phyloP scores from a whole-genome alignment of 306 rosid species.

The Vigna mungo region DNA sequence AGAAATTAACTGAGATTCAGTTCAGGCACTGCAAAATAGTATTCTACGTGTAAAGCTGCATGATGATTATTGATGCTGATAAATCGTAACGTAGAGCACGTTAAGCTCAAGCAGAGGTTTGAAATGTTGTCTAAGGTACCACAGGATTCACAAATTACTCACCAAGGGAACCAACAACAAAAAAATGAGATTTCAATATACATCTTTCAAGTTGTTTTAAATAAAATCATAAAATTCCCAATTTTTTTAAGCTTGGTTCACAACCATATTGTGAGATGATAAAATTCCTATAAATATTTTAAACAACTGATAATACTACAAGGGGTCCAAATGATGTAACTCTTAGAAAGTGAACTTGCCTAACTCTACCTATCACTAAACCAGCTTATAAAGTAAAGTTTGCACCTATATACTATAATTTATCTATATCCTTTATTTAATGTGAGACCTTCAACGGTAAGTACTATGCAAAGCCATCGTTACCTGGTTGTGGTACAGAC shows the following conservation, averaged over 20 bases:
- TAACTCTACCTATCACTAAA: too few relatives aligned
- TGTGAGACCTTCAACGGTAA: not conserved
- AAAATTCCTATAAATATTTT: not conserved
- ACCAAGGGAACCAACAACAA: not conserved
- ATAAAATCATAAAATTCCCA: slow-evolving; percentile 12
- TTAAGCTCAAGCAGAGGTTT: not conserved
- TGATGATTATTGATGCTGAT: too few relatives aligned
- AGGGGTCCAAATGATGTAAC: not conserved
- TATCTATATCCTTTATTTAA: too few relatives aligned
- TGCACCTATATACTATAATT: too few relatives aligned
- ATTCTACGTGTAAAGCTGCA: too few relatives aligned
- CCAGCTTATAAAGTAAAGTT: too few relatives aligned
- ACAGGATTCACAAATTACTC: slow-evolving; percentile 15
- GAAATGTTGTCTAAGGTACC: not conserved
- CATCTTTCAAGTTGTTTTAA: slow-evolving; percentile 23
- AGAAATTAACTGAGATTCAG: too few relatives aligned
- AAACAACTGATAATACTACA: not conserved
- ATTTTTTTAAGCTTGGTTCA: too few relatives aligned
- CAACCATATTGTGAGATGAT: too few relatives aligned
- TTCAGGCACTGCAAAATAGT: too few relatives aligned
- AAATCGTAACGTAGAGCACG: too few relatives aligned
- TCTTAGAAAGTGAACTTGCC: too few relatives aligned
- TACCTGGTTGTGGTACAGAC: slow-evolving; percentile 5
- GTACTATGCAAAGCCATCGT: not conserved
- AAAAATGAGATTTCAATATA: not conserved